Conservation (phyloP, 768 basidiomycete genomes). For the Psilocybe cubensis region DNA sequence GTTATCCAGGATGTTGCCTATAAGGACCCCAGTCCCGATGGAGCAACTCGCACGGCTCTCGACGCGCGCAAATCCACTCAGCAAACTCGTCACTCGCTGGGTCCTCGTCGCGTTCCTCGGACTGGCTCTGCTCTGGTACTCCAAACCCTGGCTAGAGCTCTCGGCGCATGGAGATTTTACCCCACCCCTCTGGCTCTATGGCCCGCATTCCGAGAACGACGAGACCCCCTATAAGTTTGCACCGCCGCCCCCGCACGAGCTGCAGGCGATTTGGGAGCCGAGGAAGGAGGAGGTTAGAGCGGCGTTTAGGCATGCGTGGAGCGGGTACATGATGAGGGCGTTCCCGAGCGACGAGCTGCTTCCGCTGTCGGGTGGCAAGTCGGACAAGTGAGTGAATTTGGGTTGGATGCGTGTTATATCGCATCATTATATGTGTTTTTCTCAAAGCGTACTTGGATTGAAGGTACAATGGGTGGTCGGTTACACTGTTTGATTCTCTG, state of each 20-base stretch:
- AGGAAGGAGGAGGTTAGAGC: constrained; percentile 52
- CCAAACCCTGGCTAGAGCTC: constrained; percentile 1
- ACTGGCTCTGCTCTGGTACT: constrained; percentile 16
- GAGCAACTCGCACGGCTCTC: constrained; percentile 13
- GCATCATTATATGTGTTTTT: background rate
- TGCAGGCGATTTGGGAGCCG: constrained; percentile 33
- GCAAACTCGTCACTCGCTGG: constrained; percentile 21
- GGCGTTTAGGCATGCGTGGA: constrained; percentile 60
- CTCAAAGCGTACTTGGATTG: background rate
- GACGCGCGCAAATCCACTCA: constrained; percentile 10
- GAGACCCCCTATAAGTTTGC: constrained; percentile 8
- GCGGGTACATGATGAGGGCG: constrained; percentile 53
- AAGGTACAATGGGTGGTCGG: constrained; percentile 50
- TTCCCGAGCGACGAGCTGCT: constrained; percentile 57
- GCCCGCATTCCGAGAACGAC: constrained; percentile 2
- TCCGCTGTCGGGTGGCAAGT: constrained; percentile 43
- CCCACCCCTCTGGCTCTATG: constrained; percentile 2
- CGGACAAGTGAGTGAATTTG: constrained; percentile 59
- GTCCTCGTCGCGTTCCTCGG: constrained; percentile 7
- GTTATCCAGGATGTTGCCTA: too few species aligned
- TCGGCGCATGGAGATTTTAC: constrained; percentile 2
- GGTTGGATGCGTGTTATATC: too few species aligned
- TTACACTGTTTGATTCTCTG: constrained; percentile 75
- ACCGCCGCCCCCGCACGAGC: constrained; percentile 1
- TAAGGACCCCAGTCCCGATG: constrained; percentile 9